Percentiles rank a stretch among this genome's conserved stretches.
Evolutionary conservation across 2,329 filamentous ascomycete genomes (phyloP).

Genomic region (Hymenoscyphus albidus): DNA sequence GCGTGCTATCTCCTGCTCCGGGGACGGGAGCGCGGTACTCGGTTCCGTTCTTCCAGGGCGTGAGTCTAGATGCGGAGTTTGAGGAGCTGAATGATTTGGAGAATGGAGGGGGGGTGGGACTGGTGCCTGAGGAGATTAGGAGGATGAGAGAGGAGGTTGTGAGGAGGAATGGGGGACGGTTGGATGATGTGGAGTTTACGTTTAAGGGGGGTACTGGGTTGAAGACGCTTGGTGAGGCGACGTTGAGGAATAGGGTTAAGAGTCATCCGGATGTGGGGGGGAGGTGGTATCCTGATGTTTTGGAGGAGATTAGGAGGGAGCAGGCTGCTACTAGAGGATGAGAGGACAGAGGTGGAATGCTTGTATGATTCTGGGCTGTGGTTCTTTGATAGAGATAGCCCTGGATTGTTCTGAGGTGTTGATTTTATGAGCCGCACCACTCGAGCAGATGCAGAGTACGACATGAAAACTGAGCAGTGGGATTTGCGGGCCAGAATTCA

Average conservation of each 20-base stretch:
- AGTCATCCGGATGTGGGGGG: constrained; percentile 85
- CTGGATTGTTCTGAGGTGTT: too few species aligned
- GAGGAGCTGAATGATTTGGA: constrained; percentile 42
- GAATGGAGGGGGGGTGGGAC: constrained; percentile 41
- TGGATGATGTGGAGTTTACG: constrained; percentile 82
- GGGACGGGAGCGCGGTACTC: constrained; percentile 71
- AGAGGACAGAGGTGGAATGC: constrained; percentile 35
- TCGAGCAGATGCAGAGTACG: too few species aligned
- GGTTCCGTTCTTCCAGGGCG: constrained; percentile 86
- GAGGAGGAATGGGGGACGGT: constrained; percentile 49
- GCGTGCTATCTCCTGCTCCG: constrained; percentile 69
- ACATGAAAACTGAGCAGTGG: too few species aligned
- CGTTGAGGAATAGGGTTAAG: constrained; percentile 78
- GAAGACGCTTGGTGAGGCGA: constrained; percentile 76
- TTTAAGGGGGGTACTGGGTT: constrained; percentile 62
- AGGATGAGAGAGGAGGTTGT: constrained; percentile 58
- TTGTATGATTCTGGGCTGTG: constrained; percentile 8
- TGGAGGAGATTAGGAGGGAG: constrained; percentile 53
- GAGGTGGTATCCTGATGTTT: constrained; percentile 66
- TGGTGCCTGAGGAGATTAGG: constrained; percentile 58
- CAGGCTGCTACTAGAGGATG: constrained; percentile 42
- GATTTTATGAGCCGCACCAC: too few species aligned
- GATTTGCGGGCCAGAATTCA: too few species aligned
- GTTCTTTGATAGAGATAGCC: background rate
- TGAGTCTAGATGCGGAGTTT: constrained; percentile 74